Base-by-base conservation (phyloP, 177 flowering plant genomes). In the Vitis hybrid region DNA sequence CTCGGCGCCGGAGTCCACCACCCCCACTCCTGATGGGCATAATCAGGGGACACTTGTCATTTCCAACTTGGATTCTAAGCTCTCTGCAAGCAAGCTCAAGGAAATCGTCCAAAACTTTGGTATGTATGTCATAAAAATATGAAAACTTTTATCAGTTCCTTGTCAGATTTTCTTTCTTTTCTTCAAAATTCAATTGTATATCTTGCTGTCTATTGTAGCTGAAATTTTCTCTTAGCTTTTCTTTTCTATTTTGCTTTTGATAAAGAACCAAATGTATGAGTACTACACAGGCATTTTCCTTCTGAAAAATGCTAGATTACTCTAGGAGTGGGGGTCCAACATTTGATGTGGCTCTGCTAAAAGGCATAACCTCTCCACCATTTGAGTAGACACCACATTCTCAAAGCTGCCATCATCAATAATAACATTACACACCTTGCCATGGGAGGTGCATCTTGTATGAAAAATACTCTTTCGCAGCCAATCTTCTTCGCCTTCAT, bases 41-140 rank as follows among this genome's bases (percentile, higher is more conserved):
- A 95, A 95, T 77, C 99, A 92, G 57, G 99, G 98, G n/a, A 91
- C 97, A 14, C 54, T 95, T 2, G 96, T 92, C 50, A 34, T 95
- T 1, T 92, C 91, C 80, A 90, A 95, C 74, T 77, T 95, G 78
- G 90, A 86, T 63, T 65, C 82, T 7, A 64, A 62, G 9, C 82
- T 90, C 64, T 70, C 93, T 48, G 13, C 82, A 16, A 2, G 61
- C 39, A 39, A 19, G 18, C 83, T 92, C 22, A 80, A 66, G 59
- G 79, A 82, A 15, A 84, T 86, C 62, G 91, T 93, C 69, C 75
- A 88, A 66, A 79, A 75, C 29, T 94, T 83, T 71, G 99, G 97
- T 94, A 88, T n/a, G 69, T 34, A 7, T 34, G 22, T 34, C 39
- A 34, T 34, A 34, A 2, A 34, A 34, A 34, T 34, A 34, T 34